Evolutionary conservation across 1,284 basidiomycete genomes (phyloP).

Genomic region (Crucibulum parvulum): DNA sequence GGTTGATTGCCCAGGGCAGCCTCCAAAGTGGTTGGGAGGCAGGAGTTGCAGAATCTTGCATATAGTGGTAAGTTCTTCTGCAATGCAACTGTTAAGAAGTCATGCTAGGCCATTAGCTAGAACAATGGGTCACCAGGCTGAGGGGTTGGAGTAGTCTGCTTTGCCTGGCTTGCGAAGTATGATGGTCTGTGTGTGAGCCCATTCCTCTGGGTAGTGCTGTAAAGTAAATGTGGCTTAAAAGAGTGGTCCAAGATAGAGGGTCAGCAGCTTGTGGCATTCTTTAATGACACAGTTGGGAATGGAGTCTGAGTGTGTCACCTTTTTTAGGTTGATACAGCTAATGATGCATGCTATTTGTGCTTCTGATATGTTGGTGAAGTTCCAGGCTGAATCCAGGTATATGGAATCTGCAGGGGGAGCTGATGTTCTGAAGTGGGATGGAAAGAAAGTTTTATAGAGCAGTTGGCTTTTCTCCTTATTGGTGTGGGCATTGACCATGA

Average conservation of each 20-base stretch:
- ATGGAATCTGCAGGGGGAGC: too few species aligned
- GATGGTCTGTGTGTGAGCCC: background rate
- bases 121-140: background rate
- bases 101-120: background rate
- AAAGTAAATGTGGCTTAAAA: constrained; percentile 4
- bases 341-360: background rate
- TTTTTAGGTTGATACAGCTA: constrained; percentile 21
- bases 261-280: background rate
- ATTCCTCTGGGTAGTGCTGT: background rate
- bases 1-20: background rate
- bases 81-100: background rate
- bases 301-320: background rate
- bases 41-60: background rate
- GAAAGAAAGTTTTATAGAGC: constrained; percentile 11
- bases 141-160: background rate
- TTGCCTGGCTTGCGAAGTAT: background rate
- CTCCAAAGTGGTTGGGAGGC: background rate
- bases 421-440: too few species aligned
- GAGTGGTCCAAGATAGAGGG: background rate
- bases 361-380: background rate
- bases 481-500: background rate
- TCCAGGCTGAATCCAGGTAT: too few species aligned
- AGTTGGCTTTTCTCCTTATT: constrained; percentile 4
- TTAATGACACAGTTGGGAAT: background rate
- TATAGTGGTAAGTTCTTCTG: background rate